Evolutionary conservation across 306 rosid species (phyloP), one percentile per base, ranked within the genome.

Genomic region (Luffa acutangula): DNA sequence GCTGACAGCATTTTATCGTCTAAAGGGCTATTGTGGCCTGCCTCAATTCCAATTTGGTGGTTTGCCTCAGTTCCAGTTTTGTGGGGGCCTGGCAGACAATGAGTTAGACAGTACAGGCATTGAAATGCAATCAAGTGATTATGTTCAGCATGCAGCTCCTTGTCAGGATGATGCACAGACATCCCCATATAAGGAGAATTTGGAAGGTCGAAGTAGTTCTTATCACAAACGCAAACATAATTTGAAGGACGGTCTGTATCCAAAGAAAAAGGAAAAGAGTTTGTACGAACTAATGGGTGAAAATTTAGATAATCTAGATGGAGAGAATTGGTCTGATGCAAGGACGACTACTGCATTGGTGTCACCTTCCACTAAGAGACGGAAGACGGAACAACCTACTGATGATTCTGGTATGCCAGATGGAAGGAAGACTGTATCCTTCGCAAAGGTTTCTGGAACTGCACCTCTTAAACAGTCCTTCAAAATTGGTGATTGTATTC

Each of bases 401-500:
- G 89, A 88, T 85, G 91, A 85, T 67, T 78, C 73, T 12, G 82
- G 78, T 77, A 46, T 56, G 74, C 89, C 86, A 80, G 93, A 87
- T 65, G 89, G 90, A 79, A 86, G 90, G 79, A 94, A 88, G 83
- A 84, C 92, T 42, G 80, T 80, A 74, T 85, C 94, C 9, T 69
- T 73, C 17, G 87, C 88, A 17, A 89, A 89, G 86, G 87, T 86
- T 83, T 91, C 93, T 15, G 83, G 60, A 70, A 78, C 86, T 69
- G 31, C 65, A 18, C 67, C 70, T 57, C 34, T 75, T 57, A 92
- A 91, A 83, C 87, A 81, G 15, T 89, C 97, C 42, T 95, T 95
- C 85, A 91, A 87, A 83, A 88, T 95, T 78, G 98, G 98, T 34
- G 98, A 91, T 31, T 90, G 97, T 76, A 92, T 95, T 60, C 97